Percentiles rank a stretch among this genome's conserved stretches.
Evolutionary conservation across 441 rosid genomes (phyloP).

Genomic region (Gossypium aridum): DNA sequence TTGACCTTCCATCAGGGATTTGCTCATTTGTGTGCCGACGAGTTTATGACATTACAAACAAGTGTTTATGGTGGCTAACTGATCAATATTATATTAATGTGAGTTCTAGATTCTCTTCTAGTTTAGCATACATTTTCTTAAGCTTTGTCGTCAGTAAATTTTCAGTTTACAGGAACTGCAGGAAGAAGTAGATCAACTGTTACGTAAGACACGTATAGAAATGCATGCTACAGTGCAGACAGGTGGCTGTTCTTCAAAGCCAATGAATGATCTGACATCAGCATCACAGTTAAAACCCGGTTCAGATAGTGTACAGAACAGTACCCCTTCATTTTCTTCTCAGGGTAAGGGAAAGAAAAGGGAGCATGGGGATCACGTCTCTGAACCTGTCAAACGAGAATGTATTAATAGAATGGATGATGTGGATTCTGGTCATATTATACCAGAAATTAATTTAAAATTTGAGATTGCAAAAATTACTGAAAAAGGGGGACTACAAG

Average conservation of each 20-base stretch:
- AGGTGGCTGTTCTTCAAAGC: slow-evolving; percentile 84
- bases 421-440: slow-evolving; percentile 41
- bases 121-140: neutral
- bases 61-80: slow-evolving; percentile 88
- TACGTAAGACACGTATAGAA: slow-evolving; percentile 52
- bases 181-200: slow-evolving; percentile 74
- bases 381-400: slow-evolving; percentile 73
- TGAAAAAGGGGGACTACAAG: slow-evolving; percentile 76
- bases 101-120: slow-evolving; percentile 25
- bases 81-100: slow-evolving; percentile 81
- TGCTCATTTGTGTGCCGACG: slow-evolving; percentile 79
- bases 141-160: neutral
- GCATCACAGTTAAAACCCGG: slow-evolving; percentile 56
- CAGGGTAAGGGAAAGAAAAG: slow-evolving; percentile 89
- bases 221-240: slow-evolving; percentile 77
- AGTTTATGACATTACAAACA: slow-evolving; percentile 69
- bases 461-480: slow-evolving; percentile 72
- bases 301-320: slow-evolving; percentile 54
- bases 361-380: slow-evolving; percentile 74
- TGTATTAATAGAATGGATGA: slow-evolving; percentile 56
- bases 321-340: slow-evolving; percentile 46
- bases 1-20: slow-evolving; percentile 69
- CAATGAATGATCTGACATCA: slow-evolving; percentile 67
- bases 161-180: slow-evolving; percentile 49
- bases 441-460: slow-evolving; percentile 51